Percentiles rank a stretch among this genome's conserved stretches.
phyloP scores from a whole-genome alignment of 495 filamentous ascomycete species.

The Cairneyella variabilis region DNA sequence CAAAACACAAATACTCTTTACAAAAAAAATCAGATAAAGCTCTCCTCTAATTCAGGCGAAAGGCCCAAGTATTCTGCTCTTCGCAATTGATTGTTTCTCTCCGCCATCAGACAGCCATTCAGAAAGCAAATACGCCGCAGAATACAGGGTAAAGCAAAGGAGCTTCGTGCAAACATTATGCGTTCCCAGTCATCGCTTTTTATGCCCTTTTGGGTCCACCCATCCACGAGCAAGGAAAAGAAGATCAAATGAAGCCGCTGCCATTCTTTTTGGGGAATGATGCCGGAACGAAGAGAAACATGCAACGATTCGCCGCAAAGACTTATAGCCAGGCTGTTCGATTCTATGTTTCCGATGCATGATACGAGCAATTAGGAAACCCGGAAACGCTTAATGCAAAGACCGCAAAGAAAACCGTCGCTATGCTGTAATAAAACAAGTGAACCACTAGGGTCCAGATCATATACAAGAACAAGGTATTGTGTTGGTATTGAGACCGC shows the following conservation, averaged over 20 bases:
- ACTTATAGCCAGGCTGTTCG: constrained; percentile 3
- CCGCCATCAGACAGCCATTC: not conserved
- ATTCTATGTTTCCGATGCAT: constrained; percentile 11
- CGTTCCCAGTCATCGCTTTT: constrained; percentile 2
- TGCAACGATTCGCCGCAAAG: constrained; percentile 10
- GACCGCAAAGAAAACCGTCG: constrained; percentile 20
- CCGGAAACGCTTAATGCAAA: constrained; percentile 16
- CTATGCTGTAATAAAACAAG: constrained; percentile 24
- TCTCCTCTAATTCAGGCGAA: too few species aligned
- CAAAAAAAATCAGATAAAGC: too few species aligned
- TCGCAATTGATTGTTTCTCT: not conserved
- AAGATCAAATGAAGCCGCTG: constrained; percentile 2
- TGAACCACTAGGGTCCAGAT: not conserved
- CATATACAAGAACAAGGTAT: constrained; percentile 23
- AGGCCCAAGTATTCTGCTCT: not conserved
- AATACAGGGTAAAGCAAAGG: not conserved
- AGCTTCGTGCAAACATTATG: constrained; percentile 21
- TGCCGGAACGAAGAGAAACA: constrained; percentile 5
- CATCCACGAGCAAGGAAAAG: not conserved
- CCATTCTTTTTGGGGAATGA: constrained; percentile 9
- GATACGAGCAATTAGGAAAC: constrained; percentile 4
- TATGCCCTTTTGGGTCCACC: not conserved
- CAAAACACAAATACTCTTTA: not conserved
- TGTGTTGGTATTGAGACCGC: not conserved
- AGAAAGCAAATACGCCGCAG: constrained; percentile 1